Evolutionary conservation across 73 alveolate genomes (phyloP).

Genomic region (Paramecium pentaurelia): DNA sequence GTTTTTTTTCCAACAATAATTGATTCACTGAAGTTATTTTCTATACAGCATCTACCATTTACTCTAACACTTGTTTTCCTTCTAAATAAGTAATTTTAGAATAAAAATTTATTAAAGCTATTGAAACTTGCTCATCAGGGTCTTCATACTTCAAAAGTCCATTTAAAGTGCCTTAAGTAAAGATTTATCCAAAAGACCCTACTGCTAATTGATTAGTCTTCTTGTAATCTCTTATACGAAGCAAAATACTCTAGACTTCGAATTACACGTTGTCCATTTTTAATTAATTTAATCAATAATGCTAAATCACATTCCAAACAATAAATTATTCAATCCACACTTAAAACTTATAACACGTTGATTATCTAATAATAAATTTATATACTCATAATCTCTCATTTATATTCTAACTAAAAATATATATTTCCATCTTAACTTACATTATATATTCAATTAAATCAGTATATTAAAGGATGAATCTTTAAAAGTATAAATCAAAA

Average conservation of each 20-base stretch:
- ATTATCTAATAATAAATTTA: too few species aligned
- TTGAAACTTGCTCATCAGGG: not conserved
- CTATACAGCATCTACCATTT: not conserved
- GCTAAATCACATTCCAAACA: not conserved
- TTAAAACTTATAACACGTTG: not conserved
- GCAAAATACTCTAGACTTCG: not conserved
- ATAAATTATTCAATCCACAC: not conserved
- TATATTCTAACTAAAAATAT: not conserved
- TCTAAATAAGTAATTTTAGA: not conserved
- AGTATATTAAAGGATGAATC: not conserved
- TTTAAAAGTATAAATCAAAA: too few species aligned
- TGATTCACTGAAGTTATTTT: not conserved
- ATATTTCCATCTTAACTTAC: not conserved
- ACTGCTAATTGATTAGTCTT: not conserved
- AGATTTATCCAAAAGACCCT: not conserved
- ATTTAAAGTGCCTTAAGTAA: not conserved
- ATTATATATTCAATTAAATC: too few species aligned
- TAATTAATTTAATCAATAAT: not conserved
- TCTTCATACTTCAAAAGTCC: not conserved
- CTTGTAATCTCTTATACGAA: slow-evolving; percentile 22
- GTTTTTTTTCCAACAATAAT: not conserved
- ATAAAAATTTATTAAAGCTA: slow-evolving; percentile 6
- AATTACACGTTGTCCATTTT: slow-evolving; percentile 42
- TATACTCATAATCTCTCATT: not conserved
- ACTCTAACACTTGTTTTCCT: not conserved